These are phyloP conservation scores for Alloascoidea hylecoeti DNA, from an alignment of 805 yeast genomes.

Conservation along the genomic window DNA sequence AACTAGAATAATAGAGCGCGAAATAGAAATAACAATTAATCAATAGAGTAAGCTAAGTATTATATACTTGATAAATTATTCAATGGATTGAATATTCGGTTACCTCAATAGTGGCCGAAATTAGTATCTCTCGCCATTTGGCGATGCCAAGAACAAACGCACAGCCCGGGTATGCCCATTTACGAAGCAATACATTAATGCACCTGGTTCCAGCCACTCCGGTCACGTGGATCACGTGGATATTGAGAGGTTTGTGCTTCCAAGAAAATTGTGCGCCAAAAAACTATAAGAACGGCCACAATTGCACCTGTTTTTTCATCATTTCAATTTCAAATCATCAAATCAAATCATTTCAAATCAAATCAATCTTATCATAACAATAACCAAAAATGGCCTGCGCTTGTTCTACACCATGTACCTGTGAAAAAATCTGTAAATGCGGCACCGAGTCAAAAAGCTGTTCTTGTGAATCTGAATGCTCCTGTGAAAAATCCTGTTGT, in stretches of 20 bases:
- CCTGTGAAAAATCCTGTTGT: not conserved
- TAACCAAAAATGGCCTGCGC: not conserved
- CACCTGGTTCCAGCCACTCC: too few relatives aligned
- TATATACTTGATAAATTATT: not conserved
- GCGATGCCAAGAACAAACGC: too few relatives aligned
- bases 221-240: too few relatives aligned
- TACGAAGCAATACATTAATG: too few relatives aligned
- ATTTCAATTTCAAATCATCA: not conserved
- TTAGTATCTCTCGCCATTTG: too few relatives aligned
- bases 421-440: not conserved
- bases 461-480: not conserved
- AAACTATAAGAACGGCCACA: too few relatives aligned
- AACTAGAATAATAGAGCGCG: not conserved
- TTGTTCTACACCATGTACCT: not conserved
- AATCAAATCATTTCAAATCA: not conserved
- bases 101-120: too few relatives aligned
- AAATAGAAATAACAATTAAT: too few relatives aligned
- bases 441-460: not conserved
- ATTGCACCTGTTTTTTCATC: not conserved
- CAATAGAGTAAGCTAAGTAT: too few relatives aligned
- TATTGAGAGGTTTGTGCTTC: too few relatives aligned
- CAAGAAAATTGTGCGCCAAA: too few relatives aligned
- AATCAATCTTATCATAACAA: not conserved
- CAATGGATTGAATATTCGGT: not conserved
- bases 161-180: too few relatives aligned